Conservation (phyloP, 495 filamentous ascomycete genomes). For the Tuber borchii region DNA sequence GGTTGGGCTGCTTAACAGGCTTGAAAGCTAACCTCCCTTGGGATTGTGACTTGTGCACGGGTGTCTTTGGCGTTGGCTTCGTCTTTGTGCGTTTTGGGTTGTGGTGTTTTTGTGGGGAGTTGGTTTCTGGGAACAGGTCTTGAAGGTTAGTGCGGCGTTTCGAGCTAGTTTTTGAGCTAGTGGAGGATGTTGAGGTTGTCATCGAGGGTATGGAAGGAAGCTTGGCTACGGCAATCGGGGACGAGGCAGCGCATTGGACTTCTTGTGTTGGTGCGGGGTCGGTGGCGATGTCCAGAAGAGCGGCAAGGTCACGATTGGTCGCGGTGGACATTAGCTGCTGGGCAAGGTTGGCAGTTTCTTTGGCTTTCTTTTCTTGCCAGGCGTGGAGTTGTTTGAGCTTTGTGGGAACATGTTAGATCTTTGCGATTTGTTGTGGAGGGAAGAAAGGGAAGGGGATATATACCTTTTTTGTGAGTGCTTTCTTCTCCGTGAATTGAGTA, state of each 20-base stretch:
- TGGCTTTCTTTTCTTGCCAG: slow-evolving; percentile 35
- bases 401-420: slow-evolving; percentile 14
- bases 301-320: slow-evolving; percentile 33
- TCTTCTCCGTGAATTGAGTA: slow-evolving; percentile 27
- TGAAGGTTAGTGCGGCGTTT: slow-evolving; percentile 16
- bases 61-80: slow-evolving; percentile 15
- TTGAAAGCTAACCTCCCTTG: slow-evolving; percentile 23
- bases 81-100: slow-evolving; percentile 28
- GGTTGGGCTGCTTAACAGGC: slow-evolving; percentile 11
- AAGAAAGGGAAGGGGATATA: background rate
- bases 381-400: slow-evolving; percentile 35
- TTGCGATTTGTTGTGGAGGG: background rate
- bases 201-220: slow-evolving; percentile 10
- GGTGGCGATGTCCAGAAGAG: slow-evolving; percentile 19
- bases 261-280: slow-evolving; percentile 1
- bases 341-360: slow-evolving; percentile 31
- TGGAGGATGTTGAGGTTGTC: slow-evolving; percentile 5
- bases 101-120: slow-evolving; percentile 21
- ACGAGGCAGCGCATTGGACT: background rate
- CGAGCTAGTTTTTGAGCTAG: background rate
- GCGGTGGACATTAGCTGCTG: slow-evolving; percentile 33
- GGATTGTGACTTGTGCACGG: slow-evolving; percentile 10
- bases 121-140: slow-evolving; percentile 17
- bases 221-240: slow-evolving; percentile 5
- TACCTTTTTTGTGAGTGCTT: slow-evolving; percentile 31